Base-by-base conservation (phyloP, 2,329 filamentous ascomycete genomes). In the Phaeosphaeria sp. region DNA sequence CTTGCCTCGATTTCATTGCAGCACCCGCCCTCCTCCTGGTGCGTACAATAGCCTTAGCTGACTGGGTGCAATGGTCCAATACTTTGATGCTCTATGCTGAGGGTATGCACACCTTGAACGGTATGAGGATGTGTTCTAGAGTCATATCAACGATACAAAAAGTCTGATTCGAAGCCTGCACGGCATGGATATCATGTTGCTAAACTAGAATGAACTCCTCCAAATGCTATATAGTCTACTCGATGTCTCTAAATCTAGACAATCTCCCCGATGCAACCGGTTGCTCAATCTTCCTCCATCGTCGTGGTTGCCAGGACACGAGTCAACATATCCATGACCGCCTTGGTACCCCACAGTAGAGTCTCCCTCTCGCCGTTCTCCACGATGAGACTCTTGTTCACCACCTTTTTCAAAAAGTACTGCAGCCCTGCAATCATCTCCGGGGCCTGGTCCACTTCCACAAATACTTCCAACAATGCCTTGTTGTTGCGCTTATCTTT, bases 321-420 rank as follows among this genome's bases (percentile, higher is more conserved):
- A 23, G 69, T 71, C 61, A 82, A 62, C 61, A 76, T 74, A 52
- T 75, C 72, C 52, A 68, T 69, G 3, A 78, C 74, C 17, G 75
- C 67, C 52, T 72, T 72, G 59, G 78, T 81, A 1, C 78, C 82
- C 71, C 78, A 78, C 59, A 70, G 74, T 1, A 89, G 78, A 15
- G 80, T 74, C 54, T 83, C 83, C 63, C 75, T 79, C 65, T 89
- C 86, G 47, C 78, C 77, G 57, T 80, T 80, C 33, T 78, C 78
- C 5, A 77, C 77, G 27, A 81, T 73, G 3, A 87, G 85, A 0
- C 89, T 90, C 73, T 88, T 90, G 4, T 85, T 82, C 17, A 97
- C 84, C 46, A 90, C 85, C 73, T 90, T 93, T 70, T 87, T 86
- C 52, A 98, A 71, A 72, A 97, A 95, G 76, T 89, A 96, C 60